Percentiles rank a stretch among this genome's conserved stretches.
phyloP scores from a whole-genome alignment of 495 filamentous ascomycete species.

The Thozetella sp. region DNA sequence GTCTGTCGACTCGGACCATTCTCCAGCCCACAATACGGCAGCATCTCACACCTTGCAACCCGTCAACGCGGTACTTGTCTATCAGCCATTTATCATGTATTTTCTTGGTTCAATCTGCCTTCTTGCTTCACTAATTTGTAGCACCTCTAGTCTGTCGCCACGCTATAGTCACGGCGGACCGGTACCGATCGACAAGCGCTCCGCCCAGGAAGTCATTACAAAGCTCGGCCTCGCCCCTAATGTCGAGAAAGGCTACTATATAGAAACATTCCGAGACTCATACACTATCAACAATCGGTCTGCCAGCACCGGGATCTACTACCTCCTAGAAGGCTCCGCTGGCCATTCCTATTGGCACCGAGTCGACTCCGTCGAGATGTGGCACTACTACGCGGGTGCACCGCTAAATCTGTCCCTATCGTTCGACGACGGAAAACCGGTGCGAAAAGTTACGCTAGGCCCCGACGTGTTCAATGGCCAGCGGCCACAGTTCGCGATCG shows the following conservation, averaged over 20 bases:
- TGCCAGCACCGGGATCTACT: constrained; percentile 50
- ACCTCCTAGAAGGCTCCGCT: constrained; percentile 42
- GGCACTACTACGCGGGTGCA: constrained; percentile 53
- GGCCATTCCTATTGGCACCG: constrained; percentile 45
- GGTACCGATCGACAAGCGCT: constrained; percentile 17
- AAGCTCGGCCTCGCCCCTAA: constrained; percentile 40
- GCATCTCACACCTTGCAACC: too few relatives aligned
- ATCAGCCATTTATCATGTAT: too few relatives aligned
- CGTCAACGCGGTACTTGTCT: too few relatives aligned
- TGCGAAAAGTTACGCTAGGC: constrained; percentile 30
- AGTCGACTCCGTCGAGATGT: constrained; percentile 47
- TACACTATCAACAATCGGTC: constrained; percentile 30
- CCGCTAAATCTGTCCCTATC: constrained; percentile 41
- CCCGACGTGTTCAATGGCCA: constrained; percentile 37
- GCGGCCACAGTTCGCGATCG: constrained; percentile 41
- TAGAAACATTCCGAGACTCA: constrained; percentile 45
- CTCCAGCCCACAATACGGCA: too few relatives aligned
- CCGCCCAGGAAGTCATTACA: constrained; percentile 35
- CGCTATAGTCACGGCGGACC: background rate
- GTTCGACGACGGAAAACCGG: constrained; percentile 27
- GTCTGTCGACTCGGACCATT: too few relatives aligned
- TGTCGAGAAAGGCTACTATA: constrained; percentile 46
- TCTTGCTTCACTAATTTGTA: too few relatives aligned
- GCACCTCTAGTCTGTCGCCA: background rate
- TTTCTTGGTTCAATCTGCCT: too few relatives aligned